Conservation (phyloP, 805 yeast species). For the Nakazawaea populi region DNA sequence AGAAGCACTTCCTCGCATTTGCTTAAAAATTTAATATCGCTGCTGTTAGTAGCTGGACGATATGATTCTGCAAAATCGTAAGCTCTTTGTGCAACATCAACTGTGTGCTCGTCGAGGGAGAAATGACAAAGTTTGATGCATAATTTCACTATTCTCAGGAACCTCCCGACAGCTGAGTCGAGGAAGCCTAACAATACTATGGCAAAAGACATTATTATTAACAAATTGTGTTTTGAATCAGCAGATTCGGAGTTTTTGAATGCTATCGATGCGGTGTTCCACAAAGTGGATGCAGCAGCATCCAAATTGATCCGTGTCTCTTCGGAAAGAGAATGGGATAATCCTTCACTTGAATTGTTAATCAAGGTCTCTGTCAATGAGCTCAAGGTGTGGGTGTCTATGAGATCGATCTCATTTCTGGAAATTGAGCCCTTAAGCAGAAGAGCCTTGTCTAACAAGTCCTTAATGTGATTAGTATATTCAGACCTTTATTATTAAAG, state of each 20-base stretch:
- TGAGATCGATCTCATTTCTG: neutral
- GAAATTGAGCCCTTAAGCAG: neutral
- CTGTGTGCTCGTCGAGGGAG: slow-evolving; percentile 20
- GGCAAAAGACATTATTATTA: slow-evolving; percentile 23
- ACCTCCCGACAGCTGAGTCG: slow-evolving; percentile 20
- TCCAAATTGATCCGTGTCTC: slow-evolving; percentile 8
- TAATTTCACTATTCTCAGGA: slow-evolving; percentile 26
- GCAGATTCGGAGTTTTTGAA: slow-evolving; percentile 16
- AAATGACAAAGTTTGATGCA: slow-evolving; percentile 22
- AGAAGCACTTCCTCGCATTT: slow-evolving; percentile 17
- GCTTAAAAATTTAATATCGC: too few species aligned
- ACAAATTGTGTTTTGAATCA: slow-evolving; percentile 6
- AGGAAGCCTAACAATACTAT: slow-evolving; percentile 25
- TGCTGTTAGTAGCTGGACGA: neutral
- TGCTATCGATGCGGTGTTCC: slow-evolving; percentile 29
- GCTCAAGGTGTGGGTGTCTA: neutral
- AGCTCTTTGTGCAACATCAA: slow-evolving; percentile 14
- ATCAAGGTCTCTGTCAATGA: neutral
- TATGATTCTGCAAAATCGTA: slow-evolving; percentile 14
- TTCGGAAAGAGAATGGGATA: too few species aligned
- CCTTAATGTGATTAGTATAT: neutral
- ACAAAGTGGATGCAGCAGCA: slow-evolving; percentile 23
- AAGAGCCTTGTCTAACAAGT: neutral
- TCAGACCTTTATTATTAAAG: neutral
- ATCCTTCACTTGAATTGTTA: neutral